phyloP scores from a whole-genome alignment of 345 rosid species.

The Citrus australasica region DNA sequence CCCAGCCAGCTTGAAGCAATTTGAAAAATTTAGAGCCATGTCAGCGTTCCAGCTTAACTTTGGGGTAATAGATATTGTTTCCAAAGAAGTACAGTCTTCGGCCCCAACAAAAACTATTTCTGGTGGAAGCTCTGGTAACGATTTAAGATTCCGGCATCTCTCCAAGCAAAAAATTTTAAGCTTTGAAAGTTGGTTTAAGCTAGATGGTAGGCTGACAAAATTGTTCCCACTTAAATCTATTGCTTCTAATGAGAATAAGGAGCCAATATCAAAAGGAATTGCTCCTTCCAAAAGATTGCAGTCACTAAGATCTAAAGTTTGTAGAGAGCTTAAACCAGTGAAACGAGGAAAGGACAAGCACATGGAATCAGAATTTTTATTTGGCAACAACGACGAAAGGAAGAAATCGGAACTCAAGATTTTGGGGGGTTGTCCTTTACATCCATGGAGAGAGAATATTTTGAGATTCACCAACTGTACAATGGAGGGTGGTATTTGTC shows the following conservation, averaged over 20 bases:
- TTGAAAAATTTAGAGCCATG: background rate
- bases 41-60: no score
- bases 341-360: background rate
- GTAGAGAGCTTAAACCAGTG: background rate
- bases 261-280: background rate
- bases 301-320: background rate
- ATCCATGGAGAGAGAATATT: background rate
- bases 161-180: constrained; percentile 10
- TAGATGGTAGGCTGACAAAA: background rate
- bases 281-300: background rate
- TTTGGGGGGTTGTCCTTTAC: background rate
- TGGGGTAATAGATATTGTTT: background rate
- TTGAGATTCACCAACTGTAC: background rate
- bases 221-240: background rate
- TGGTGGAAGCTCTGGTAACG: constrained; percentile 18
- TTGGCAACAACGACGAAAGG: background rate
- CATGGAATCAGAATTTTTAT: background rate
- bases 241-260: background rate
- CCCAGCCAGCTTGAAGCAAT: background rate
- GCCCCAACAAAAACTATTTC: background rate
- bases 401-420: background rate
- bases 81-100: constrained; percentile 3
- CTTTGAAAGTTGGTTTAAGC: background rate
- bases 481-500: background rate
- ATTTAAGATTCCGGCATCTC: background rate